phyloP scores from a whole-genome alignment of 1,284 basidiomycete species.

The Ceratobasidium theobromae region DNA sequence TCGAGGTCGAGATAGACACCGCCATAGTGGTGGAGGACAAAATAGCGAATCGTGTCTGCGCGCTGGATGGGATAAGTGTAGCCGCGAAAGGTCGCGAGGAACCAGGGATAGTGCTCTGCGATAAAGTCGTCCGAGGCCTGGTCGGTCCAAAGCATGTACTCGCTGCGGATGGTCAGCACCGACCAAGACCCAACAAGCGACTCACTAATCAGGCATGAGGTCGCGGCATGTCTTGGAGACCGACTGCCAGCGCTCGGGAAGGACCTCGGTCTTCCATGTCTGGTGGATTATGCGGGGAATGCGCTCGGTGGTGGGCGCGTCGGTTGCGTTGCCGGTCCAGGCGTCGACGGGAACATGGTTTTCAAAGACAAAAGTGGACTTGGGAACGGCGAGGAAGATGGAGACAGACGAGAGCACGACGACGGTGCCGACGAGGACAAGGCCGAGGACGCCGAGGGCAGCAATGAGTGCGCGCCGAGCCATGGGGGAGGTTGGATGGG shows the following conservation, averaged over 20 bases:
- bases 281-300: constrained; percentile 96
- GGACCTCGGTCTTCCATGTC: constrained; percentile 92
- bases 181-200: constrained; percentile 38
- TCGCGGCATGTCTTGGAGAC: constrained; percentile 79
- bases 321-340: constrained; percentile 60
- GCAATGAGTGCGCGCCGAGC: constrained; percentile 65
- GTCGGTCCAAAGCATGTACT: constrained; percentile 98
- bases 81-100: constrained; percentile 87
- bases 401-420: constrained; percentile 88
- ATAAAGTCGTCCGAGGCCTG: constrained; percentile 88
- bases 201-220: constrained; percentile 95
- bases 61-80: constrained; percentile 96
- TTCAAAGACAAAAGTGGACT: constrained; percentile 76
- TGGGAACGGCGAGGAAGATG: constrained; percentile 85
- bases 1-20: constrained; percentile 98
- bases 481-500: constrained; percentile 46
- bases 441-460: constrained; percentile 74
- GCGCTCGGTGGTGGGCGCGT: constrained; percentile 62
- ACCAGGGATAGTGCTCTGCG: constrained; percentile 84
- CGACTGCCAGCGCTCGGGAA: constrained; percentile 82
- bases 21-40: constrained; percentile 92
- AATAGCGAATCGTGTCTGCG: constrained; percentile 97
- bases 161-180: constrained; percentile 51
- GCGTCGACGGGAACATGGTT: constrained; percentile 65
- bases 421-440: constrained; percentile 88